Percentiles rank a stretch among this genome's conserved stretches.
Conservation (phyloP, 2,329 filamentous ascomycete genomes). For the Exophiala sp. region DNA sequence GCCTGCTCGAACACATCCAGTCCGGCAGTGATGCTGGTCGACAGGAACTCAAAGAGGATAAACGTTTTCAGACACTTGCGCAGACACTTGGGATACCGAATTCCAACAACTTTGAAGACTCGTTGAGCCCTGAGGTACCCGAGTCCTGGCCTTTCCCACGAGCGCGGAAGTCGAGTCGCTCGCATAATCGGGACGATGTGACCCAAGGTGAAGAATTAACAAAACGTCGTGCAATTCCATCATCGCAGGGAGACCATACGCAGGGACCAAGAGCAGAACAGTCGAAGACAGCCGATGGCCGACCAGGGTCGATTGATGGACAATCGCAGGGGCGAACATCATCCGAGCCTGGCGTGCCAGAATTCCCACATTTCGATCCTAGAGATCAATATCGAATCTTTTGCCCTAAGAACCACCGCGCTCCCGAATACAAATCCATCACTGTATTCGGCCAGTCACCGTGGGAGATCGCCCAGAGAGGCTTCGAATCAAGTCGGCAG, state of each 20-base stretch:
- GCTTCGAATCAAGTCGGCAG: background rate
- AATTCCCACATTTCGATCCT: background rate
- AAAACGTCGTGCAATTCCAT: background rate
- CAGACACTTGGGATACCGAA: conserved; percentile 1
- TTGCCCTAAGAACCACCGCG: conserved; percentile 1
- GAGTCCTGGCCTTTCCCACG: background rate
- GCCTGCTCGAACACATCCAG: conserved; percentile 6
- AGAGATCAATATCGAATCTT: conserved; percentile 10
- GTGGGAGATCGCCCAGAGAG: background rate
- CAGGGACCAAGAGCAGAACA: background rate
- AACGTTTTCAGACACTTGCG: background rate
- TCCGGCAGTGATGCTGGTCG: background rate
- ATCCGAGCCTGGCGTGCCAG: background rate
- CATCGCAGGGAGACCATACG: background rate
- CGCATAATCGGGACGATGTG: background rate
- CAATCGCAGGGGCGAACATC: background rate
- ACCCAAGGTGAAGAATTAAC: conserved; percentile 3
- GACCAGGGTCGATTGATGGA: background rate
- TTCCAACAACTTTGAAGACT: background rate
- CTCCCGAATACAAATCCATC: conserved; percentile 1
- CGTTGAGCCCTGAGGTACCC: background rate
- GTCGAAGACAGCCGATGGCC: background rate
- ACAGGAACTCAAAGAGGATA: background rate
- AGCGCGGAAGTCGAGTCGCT: background rate
- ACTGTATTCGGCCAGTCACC: conserved; percentile 7